Conservation (phyloP, 352 stramenopile genomes). For the Aphanomyces stellatus region DNA sequence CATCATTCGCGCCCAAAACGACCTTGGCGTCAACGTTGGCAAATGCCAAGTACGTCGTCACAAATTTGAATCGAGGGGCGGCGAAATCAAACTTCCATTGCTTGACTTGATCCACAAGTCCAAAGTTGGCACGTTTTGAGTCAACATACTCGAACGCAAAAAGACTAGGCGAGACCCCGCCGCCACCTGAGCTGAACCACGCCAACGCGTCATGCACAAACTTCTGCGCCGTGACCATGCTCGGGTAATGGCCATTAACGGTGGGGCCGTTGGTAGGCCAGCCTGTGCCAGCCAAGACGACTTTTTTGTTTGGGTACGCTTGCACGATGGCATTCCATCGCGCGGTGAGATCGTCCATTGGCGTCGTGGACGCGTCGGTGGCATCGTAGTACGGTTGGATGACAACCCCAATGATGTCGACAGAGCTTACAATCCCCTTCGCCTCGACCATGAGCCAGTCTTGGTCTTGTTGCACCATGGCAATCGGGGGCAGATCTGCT, state of each 20-base stretch:
- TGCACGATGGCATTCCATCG: conserved; percentile 15
- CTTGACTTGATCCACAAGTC: no score
- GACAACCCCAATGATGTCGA: conserved; percentile 31
- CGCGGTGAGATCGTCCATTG: conserved; percentile 16
- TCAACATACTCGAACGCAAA: no score
- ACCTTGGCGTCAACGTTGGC: no score
- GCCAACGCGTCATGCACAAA: no score
- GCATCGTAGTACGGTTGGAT: conserved; percentile 32
- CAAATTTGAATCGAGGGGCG: no score
- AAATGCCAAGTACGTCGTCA: no score
- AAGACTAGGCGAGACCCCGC: no score
- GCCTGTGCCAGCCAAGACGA: conserved; percentile 26
- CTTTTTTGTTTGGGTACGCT: conserved; percentile 19
- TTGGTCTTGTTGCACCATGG: conserved; percentile 32
- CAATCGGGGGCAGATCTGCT: not conserved
- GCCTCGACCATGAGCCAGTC: conserved; percentile 29
- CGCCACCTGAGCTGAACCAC: no score
- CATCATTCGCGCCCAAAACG: no score
- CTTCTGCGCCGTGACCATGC: not conserved
- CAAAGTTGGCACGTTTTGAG: no score
- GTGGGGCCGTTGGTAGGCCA: conserved; percentile 22
- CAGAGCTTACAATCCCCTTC: conserved; percentile 23
- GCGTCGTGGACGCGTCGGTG: not conserved
- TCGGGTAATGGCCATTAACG: not conserved
- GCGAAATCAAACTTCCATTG: no score